Evolutionary conservation across 495 filamentous ascomycete species (phyloP).

Genomic region (Apodospora peruviana): DNA sequence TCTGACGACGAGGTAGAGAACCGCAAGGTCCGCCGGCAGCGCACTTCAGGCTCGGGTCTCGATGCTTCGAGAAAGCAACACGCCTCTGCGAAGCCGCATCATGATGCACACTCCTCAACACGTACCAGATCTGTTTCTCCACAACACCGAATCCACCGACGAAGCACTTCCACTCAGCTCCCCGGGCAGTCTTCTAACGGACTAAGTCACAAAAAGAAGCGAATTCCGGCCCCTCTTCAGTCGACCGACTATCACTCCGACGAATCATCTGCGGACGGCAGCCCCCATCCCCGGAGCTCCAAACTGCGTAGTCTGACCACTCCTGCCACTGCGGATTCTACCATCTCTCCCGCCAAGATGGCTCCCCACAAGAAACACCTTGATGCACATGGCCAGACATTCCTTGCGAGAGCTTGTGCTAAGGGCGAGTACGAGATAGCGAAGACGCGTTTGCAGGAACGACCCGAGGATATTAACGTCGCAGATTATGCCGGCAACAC

Average conservation of each 20-base stretch:
- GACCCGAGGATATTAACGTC: slow-evolving; percentile 80
- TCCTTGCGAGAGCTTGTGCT: slow-evolving; percentile 77
- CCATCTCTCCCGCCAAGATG: slow-evolving; percentile 62
- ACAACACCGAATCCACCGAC: slow-evolving; percentile 50
- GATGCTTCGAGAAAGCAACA: slow-evolving; percentile 29
- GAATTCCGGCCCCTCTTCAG: slow-evolving; percentile 51
- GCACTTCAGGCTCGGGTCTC: slow-evolving; percentile 37
- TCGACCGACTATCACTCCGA: slow-evolving; percentile 64
- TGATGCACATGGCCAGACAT: slow-evolving; percentile 79
- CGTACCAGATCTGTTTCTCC: slow-evolving; percentile 62
- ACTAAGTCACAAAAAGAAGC: slow-evolving; percentile 50
- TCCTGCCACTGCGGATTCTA: slow-evolving; percentile 47
- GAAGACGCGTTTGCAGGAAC: slow-evolving; percentile 62
- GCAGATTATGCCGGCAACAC: slow-evolving; percentile 92
- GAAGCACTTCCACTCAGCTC: slow-evolving; percentile 61
- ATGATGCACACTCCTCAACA: slow-evolving; percentile 29
- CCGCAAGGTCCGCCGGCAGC: slow-evolving; percentile 43
- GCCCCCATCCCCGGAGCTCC: slow-evolving; percentile 60
- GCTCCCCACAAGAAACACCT: slow-evolving; percentile 71
- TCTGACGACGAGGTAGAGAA: slow-evolving; percentile 45
- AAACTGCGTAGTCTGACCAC: slow-evolving; percentile 61
- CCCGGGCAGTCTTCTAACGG: slow-evolving; percentile 45
- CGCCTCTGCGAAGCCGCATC: slow-evolving; percentile 25
- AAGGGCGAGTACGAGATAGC: slow-evolving; percentile 67
- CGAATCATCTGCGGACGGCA: slow-evolving; percentile 67